Conservation (phyloP, 306 rosid species). For the Arachis hypogaea region DNA sequence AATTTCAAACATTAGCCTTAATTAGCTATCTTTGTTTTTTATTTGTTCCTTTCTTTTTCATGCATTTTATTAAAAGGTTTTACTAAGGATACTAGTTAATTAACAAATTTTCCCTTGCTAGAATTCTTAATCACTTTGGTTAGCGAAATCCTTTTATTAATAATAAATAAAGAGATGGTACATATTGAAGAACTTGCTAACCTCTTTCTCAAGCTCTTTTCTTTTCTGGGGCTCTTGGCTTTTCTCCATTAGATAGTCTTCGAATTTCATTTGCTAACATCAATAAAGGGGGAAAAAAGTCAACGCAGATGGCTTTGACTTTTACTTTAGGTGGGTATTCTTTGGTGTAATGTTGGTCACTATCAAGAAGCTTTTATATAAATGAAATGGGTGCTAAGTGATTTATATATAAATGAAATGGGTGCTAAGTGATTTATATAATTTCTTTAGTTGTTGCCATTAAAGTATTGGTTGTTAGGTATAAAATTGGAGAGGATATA, state of each 20-base stretch:
- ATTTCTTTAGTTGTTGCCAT: constrained; percentile 58
- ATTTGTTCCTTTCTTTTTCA: not conserved
- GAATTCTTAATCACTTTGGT: too few species aligned
- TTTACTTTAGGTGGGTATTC: not conserved
- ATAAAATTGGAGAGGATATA: constrained; percentile 33
- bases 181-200: constrained; percentile 8
- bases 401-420: not conserved
- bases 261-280: constrained; percentile 67
- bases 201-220: constrained; percentile 74
- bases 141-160: not conserved
- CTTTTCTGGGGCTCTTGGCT: constrained; percentile 55
- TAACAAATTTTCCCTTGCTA: too few species aligned
- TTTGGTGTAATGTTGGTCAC: constrained; percentile 23
- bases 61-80: too few species aligned
- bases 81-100: too few species aligned
- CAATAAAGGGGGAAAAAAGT: not conserved
- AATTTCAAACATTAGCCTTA: not conserved
- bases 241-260: constrained; percentile 70
- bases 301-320: constrained; percentile 19
- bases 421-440: not conserved
- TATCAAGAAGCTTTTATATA: constrained; percentile 24
- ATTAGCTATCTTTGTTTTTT: not conserved
- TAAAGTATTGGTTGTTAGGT: constrained; percentile 40
- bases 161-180: constrained; percentile 1
- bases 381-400: not conserved